phyloP scores from a whole-genome alignment of 192 early-diverging fungal genomes.

The Gryganskiella cystojenkinii region DNA sequence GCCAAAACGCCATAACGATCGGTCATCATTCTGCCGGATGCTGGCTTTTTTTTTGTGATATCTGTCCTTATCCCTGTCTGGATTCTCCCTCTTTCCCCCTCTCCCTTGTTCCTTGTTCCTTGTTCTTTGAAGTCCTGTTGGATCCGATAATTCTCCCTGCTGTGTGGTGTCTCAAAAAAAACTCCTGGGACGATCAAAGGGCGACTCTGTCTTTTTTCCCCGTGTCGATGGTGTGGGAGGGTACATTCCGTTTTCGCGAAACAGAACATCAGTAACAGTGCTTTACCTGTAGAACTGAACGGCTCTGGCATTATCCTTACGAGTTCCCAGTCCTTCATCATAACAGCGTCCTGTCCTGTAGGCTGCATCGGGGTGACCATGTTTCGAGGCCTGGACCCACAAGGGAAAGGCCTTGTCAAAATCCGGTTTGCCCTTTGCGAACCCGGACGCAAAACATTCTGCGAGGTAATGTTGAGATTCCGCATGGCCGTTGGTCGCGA shows the following conservation, averaged over 20 bases:
- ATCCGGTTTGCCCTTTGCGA: constrained; percentile 70
- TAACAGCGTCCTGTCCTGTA: constrained; percentile 73
- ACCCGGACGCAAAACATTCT: constrained; percentile 75
- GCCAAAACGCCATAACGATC: too few relatives aligned
- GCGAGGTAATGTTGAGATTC: constrained; percentile 80
- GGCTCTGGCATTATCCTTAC: constrained; percentile 70
- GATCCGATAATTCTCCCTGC: neutral
- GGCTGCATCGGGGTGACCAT: constrained; percentile 71
- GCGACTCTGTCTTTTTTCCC: neutral
- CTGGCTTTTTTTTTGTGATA: neutral
- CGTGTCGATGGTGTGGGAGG: too few relatives aligned
- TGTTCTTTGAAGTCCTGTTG: neutral
- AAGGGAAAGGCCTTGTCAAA: constrained; percentile 77
- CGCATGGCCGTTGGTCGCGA: constrained; percentile 67
- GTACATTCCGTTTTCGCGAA: neutral
- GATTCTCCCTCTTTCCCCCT: neutral
- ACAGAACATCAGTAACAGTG: neutral
- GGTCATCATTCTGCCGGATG: too few relatives aligned
- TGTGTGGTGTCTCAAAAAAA: too few relatives aligned
- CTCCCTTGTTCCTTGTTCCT: neutral
- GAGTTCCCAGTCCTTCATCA: constrained; percentile 75
- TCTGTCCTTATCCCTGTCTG: neutral
- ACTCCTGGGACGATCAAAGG: too few relatives aligned
- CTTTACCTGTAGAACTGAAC: constrained; percentile 79
- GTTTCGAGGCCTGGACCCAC: constrained; percentile 77